Base-by-base conservation (phyloP, 2,329 filamentous ascomycete genomes). In the Microsporum audouinii region DNA sequence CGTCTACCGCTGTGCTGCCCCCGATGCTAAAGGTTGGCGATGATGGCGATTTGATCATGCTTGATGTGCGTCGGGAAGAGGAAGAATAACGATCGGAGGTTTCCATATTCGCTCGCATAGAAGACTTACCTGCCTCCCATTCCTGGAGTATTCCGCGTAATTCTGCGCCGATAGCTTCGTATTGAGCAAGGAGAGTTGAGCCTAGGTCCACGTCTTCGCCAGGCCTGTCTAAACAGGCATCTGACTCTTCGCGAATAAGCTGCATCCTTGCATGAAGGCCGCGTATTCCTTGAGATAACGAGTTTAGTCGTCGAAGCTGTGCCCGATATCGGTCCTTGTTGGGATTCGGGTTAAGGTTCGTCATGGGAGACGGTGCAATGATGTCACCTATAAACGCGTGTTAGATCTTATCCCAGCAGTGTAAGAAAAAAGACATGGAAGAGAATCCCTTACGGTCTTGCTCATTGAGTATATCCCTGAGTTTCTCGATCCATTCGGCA, bases 181-280 rank as follows among this genome's bases (percentile, higher is more conserved):
- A 99, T 69, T 97, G 94, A 27, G 85, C 77, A 80, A 96, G 86
- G 43, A 97, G 80, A 64, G 85, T 86, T 0, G 86, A 82, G 0
- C 88, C 89, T 14, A 96, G 81, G 66, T 95, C 88, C 2, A 84
- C 84, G 3, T 79, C 72, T 63, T 77, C 70, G 17, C 89, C 84
- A 41, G 88, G 85, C 67, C 87, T 85, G 68, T 95, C 88, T 33
- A 96, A 75, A 49, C 85, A 85, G 63, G 84, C 84, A 69, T 89
- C 89, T 0, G 91, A 95, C 72, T 96, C 91, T 72, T 99, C 94
- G 57, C 90, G 85, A 60, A 97, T 77, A 5, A 99, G 80, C 63
- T 95, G 91, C 77, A 99, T 85, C 73, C 97, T 99, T 39, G 94
- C 94, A 74, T 97, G 92, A 57, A 99, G 80, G 8, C 89, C 89